Evolutionary conservation across 2,329 filamentous ascomycete genomes (phyloP).

Genomic region (Capronia americana): DNA sequence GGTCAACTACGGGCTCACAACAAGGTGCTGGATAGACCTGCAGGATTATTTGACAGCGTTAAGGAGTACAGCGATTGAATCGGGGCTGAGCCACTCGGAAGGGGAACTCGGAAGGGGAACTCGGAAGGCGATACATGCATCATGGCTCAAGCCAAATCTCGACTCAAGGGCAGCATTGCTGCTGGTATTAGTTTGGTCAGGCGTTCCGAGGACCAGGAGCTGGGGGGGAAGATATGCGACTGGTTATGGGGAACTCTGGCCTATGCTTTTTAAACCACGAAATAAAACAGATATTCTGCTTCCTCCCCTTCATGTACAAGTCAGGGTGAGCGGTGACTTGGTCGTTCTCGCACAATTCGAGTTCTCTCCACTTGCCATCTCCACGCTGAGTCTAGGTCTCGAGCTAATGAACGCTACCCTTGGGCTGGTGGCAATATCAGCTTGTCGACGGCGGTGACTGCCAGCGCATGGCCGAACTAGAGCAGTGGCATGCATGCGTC

Average conservation of each 20-base stretch:
- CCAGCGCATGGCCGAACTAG: background rate
- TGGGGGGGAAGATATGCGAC: background rate
- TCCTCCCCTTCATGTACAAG: background rate
- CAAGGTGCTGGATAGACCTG: background rate
- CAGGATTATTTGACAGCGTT: background rate
- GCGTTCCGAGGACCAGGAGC: background rate
- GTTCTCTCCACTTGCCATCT: background rate
- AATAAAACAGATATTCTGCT: background rate
- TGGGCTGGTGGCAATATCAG: background rate
- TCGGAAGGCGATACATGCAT: background rate
- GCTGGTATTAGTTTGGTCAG: background rate
- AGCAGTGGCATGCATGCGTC: background rate
- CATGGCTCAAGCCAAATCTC: constrained; percentile 7
- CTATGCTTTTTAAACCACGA: background rate
- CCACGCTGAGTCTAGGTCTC: background rate
- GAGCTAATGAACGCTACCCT: background rate
- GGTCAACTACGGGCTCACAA: background rate
- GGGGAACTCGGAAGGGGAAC: background rate
- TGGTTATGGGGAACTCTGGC: background rate
- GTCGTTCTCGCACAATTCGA: background rate
- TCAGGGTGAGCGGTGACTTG: background rate
- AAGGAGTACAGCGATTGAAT: background rate
- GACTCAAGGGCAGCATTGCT: background rate
- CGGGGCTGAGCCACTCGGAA: background rate
- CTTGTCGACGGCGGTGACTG: background rate